A percentile compares a stretch with the other conserved stretches of the same genome.
Evolutionary conservation across 164 flowering plant genomes (phyloP).

Genomic region (Cinnamomum chago): DNA sequence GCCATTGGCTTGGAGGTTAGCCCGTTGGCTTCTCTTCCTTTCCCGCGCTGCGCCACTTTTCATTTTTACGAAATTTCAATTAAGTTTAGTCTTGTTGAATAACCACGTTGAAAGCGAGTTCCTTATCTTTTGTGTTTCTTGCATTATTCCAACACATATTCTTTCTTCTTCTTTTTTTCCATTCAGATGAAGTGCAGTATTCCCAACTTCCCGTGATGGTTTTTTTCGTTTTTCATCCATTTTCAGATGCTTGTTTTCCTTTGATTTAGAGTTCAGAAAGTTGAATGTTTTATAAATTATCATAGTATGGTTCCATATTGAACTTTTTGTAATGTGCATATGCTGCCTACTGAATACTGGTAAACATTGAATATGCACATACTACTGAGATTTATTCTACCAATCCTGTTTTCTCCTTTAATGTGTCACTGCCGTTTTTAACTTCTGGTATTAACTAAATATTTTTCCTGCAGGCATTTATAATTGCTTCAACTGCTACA

Average conservation of each 20-base stretch:
- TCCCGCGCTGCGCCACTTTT: too few species aligned
- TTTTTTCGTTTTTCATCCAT: background rate
- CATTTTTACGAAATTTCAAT: too few species aligned
- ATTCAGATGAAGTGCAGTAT: background rate
- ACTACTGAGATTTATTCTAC: background rate
- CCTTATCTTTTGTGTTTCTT: too few species aligned
- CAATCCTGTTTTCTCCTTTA: background rate
- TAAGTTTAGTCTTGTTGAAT: too few species aligned
- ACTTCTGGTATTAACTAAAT: background rate
- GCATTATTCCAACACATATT: too few species aligned
- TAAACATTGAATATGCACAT: background rate
- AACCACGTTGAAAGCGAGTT: too few species aligned
- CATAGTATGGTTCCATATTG: background rate
- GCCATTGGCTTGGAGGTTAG: too few species aligned
- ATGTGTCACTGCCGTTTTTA: background rate
- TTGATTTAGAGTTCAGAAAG: too few species aligned
- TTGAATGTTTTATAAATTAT: too few species aligned
- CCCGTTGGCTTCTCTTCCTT: too few species aligned
- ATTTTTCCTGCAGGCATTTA: conserved; percentile 66
- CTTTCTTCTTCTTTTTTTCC: too few species aligned
- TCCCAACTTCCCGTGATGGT: background rate
- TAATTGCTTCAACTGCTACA: conserved; percentile 34
- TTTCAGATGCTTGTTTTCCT: background rate
- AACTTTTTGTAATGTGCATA: background rate
- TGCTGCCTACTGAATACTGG: background rate